Evolutionary conservation across 2,329 filamentous ascomycete species (phyloP).

Genomic region (Apiospora sp.): DNA sequence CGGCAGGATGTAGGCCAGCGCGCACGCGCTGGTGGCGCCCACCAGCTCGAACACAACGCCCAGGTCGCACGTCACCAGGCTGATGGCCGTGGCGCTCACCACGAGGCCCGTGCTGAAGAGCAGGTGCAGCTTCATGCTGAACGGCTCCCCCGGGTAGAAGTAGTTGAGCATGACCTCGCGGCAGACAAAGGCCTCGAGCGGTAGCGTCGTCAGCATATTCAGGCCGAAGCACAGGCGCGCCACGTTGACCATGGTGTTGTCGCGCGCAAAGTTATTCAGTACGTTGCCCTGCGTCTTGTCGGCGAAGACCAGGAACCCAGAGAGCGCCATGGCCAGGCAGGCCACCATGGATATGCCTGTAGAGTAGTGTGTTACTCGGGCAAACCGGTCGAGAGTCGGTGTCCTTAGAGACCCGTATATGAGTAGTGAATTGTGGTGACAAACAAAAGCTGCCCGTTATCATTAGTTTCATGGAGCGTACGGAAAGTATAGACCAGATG

Average conservation of each 20-base stretch:
- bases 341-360: constrained; percentile 91
- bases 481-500: constrained; percentile 1
- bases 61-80: constrained; percentile 89
- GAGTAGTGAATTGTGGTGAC: constrained; percentile 93
- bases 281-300: constrained; percentile 93
- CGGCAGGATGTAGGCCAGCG: constrained; percentile 92
- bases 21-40: constrained; percentile 92
- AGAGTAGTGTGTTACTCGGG: constrained; percentile 91
- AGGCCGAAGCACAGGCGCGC: constrained; percentile 94
- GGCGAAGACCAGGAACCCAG: constrained; percentile 92
- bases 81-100: constrained; percentile 77
- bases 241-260: constrained; percentile 93
- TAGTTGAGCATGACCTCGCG: constrained; percentile 96
- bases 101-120: constrained; percentile 87
- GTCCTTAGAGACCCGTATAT: constrained; percentile 96
- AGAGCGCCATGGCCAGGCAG: constrained; percentile 86
- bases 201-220: constrained; percentile 98
- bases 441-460: constrained; percentile 63
- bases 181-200: constrained; percentile 96
- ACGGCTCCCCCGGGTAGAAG: constrained; percentile 73
- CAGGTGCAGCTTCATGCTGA: constrained; percentile 84
- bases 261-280: constrained; percentile 93
- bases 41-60: constrained; percentile 96
- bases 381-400: constrained; percentile 94
- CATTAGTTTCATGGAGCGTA: constrained; percentile 42